Base-by-base conservation (phyloP, 208 protist species). In the Acanthamoeba lenticulata region DNA sequence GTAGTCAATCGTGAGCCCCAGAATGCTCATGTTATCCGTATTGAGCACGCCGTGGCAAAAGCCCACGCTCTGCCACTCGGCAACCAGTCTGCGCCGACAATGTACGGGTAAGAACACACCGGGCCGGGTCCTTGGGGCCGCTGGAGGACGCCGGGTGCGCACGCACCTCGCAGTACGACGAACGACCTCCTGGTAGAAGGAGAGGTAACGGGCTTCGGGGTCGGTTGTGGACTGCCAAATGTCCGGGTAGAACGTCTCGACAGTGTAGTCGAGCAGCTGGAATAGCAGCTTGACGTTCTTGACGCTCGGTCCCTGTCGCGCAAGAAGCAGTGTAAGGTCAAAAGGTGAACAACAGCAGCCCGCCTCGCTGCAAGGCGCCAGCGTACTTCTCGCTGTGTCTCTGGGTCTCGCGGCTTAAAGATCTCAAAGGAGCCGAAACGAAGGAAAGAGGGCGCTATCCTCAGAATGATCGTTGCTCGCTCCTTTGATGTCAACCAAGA, bases 21-120 rank as follows among this genome's bases (percentile, higher is more conserved):
- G 45, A 49, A 97, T 96, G 34, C 57, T 89, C 96, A 97, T 97
- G 79, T 97, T 97, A 92, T 97, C 97, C 11, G 97, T 97, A 86
- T 97, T 97, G 27, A 97, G 57, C 7, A 97, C 96, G 11, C 96
- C 96, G 69, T 97, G 96, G 32, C 85, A 89, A 29, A 94, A 97
- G 13, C 97, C 97, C 2, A 97, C 89, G 21, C 36, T 44, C 90
- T 97, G 95, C 96, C 96, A 97, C 29, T 95, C 47, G 15, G 96
- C 95, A 6, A 94, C 94, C 32, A 97, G 86, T 29, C 85, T 88
- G 40, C 1, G 5, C 17, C 27, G 9, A 24, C 19, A 7, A 49
- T 40, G 13, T 34, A 55, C 13, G 7, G 55, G 6, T n/a, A 27
- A 62, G 1, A n/a, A 29, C 55, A 62, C n/a, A n/a, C n/a, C n/a